Base-by-base conservation (phyloP, 1,139 yeast species). In the Saccharomycopsis crataegensis region DNA sequence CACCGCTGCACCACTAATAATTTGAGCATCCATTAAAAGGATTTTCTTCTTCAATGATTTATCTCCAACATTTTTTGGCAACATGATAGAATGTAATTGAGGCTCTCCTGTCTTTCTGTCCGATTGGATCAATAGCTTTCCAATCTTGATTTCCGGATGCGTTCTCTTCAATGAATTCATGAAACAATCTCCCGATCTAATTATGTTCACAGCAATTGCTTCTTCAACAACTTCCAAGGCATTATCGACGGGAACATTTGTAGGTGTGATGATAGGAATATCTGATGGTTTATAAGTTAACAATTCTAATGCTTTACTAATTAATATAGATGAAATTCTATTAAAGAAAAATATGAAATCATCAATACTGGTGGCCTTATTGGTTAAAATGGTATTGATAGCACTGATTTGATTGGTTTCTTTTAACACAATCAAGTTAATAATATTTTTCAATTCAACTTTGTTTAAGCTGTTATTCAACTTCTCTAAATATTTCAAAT, bases 71-170 rank as follows among this genome's bases (percentile, higher is more conserved):
- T 59, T 61, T 0, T 67, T 65, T 1, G 87, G 83, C 44, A 93
- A 69, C 34, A 81, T 77, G 60, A 86, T 83, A 34, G 83, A 82
- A 66, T 90, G 97, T 56, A 93, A 72, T 64, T 86, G 93, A 0
- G 98, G 98, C 67, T 93, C 98, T 7, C 98, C 98, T 0, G 97
- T 89, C 43, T 76, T 70, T 0, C 94, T 75, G 65, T 90, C 96
- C 8, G 95, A 84, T 67, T 91, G 96, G 62, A 93, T 89, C 52
- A 93, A 71, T 44, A 93, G 67, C 64, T 90, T 87, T 1, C 99
- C 98, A 47, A 89, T 74, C 12, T 82, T 76, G 28, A 88, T 80
- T 52, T 83, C 89, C 0, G 96, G 94, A 40, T 89, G 74, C 0
- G 93, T 80, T 60, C 80, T 82, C 58, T 86, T 79, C 51, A 91